These are phyloP conservation scores for Populus alba DNA, from an alignment of 345 rosid species.

Conservation along the genomic window DNA sequence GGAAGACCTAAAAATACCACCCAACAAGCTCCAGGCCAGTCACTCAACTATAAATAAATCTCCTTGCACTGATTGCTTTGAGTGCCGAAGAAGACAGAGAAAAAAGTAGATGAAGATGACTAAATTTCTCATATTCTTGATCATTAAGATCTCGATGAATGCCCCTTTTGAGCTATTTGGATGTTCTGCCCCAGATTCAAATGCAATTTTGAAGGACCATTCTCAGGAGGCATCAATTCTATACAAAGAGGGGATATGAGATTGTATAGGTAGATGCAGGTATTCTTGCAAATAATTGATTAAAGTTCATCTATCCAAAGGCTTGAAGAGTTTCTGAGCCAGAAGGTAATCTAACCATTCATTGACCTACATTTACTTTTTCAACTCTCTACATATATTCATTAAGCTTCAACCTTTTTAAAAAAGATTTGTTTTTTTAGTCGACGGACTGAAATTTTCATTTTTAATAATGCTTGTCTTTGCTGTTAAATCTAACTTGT, in stretches of 20 bases:
- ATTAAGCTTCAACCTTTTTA: background rate
- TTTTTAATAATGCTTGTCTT: background rate
- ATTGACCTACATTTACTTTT: background rate
- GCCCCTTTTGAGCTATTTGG: background rate
- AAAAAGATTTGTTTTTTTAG: background rate
- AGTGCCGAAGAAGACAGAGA: constrained; percentile 90
- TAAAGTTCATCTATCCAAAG: background rate
- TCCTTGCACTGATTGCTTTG: constrained; percentile 69
- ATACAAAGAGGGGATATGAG: background rate
- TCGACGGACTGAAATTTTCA: background rate
- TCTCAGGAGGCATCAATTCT: background rate
- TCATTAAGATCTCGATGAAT: background rate
- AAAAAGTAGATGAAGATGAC: constrained; percentile 34
- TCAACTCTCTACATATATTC: background rate
- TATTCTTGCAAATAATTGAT: background rate
- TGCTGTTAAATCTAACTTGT: background rate
- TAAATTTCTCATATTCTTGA: background rate
- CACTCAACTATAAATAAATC: constrained; percentile 35
- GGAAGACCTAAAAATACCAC: constrained; percentile 77
- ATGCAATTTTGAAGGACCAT: background rate
- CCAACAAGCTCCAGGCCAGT: constrained; percentile 53
- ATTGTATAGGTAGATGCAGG: background rate
- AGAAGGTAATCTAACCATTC: constrained; percentile 9
- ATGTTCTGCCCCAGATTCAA: constrained; percentile 6
- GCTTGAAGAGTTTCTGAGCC: background rate